A percentile compares a stretch with the other conserved stretches of the same genome.
Evolutionary conservation across 169 alveolate genomes (phyloP).

Genomic region (Eimeria nieschulzi): DNA sequence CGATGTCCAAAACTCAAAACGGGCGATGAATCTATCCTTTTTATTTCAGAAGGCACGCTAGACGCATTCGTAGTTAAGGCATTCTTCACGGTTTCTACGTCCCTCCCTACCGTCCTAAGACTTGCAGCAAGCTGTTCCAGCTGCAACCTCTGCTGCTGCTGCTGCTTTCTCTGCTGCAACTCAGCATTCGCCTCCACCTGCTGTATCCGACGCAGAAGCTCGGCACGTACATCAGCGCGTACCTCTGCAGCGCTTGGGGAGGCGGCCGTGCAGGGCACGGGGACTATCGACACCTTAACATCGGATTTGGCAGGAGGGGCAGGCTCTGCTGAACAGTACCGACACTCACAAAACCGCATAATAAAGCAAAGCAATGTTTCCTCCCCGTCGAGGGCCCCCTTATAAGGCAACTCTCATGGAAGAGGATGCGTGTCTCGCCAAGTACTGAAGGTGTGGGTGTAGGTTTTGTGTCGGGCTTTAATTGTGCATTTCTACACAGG

Average conservation of each 20-base stretch:
- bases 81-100: conserved; percentile 50
- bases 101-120: conserved; percentile 58
- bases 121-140: conserved; percentile 66
- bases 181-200: conserved; percentile 58
- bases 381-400: too few species aligned
- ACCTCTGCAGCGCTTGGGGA: conserved; percentile 24
- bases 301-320: conserved; percentile 33
- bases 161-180: conserved; percentile 60
- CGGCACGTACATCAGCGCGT: conserved; percentile 37
- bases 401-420: too few species aligned
- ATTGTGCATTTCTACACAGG: too few species aligned
- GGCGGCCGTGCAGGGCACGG: conserved; percentile 28
- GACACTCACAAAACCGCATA: too few species aligned
- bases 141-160: conserved; percentile 41
- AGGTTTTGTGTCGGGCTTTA: too few species aligned
- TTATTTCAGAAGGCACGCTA: too few species aligned
- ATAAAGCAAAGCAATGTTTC: too few species aligned
- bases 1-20: too few species aligned
- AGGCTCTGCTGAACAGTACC: background rate
- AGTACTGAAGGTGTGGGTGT: too few species aligned
- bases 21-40: too few species aligned
- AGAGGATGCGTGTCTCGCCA: too few species aligned
- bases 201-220: conserved; percentile 54
- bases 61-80: conserved; percentile 28
- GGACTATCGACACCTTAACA: conserved; percentile 2